These are phyloP conservation scores for Bipolaris cookei DNA, from an alignment of 2,329 filamentous ascomycete genomes.

Conservation along the genomic window DNA sequence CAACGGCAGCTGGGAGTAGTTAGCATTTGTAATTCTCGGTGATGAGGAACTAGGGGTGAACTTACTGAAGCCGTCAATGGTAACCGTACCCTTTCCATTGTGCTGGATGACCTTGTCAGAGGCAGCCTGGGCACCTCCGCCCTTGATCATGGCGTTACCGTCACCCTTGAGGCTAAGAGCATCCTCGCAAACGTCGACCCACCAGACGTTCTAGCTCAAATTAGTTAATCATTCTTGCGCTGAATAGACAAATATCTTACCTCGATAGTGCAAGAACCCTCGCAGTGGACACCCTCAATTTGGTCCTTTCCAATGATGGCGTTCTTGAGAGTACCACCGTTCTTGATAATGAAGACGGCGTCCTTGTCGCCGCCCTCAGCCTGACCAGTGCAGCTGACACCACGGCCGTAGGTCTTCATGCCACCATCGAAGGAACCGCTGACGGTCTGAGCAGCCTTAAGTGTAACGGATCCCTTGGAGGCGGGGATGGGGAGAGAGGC, in stretches of 20 bases:
- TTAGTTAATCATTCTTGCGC: constrained; percentile 6
- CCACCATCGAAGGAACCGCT: constrained; percentile 43
- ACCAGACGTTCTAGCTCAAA: constrained; percentile 53
- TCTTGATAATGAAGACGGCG: constrained; percentile 61
- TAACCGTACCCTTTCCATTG: constrained; percentile 51
- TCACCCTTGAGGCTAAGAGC: constrained; percentile 48
- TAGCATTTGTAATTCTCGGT: constrained; percentile 50
- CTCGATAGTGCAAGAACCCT: constrained; percentile 56
- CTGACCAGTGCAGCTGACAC: constrained; percentile 51
- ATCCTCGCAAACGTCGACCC: constrained; percentile 53
- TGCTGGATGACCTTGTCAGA: constrained; percentile 54
- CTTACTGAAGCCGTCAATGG: constrained; percentile 45
- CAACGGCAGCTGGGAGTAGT: constrained; percentile 25
- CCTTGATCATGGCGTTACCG: constrained; percentile 49
- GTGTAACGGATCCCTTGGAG: constrained; percentile 43
- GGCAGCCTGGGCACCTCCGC: constrained; percentile 50
- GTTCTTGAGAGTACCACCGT: constrained; percentile 60
- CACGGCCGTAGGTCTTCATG: constrained; percentile 46
- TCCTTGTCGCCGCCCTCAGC: constrained; percentile 54
- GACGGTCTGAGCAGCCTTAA: constrained; percentile 30
- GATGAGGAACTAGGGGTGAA: constrained; percentile 24
- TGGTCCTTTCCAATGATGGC: constrained; percentile 62
- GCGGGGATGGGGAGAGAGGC: constrained; percentile 39
- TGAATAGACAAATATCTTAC: neutral
- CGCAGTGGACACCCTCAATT: constrained; percentile 44